Base-by-base conservation (phyloP, 257 asterid genomes). In the Salvia splendens region DNA sequence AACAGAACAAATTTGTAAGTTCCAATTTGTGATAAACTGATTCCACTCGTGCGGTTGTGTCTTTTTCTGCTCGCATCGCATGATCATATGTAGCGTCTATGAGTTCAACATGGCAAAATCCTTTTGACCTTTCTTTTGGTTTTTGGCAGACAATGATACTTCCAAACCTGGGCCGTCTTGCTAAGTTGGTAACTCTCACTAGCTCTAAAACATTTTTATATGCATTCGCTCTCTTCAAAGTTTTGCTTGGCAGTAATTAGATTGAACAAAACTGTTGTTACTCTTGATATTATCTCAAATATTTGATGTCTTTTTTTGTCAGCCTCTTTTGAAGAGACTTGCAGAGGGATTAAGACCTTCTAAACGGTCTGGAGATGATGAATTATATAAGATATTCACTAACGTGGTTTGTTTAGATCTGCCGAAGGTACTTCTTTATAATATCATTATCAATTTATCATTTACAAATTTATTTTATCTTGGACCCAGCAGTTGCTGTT, bases 101-200 rank as follows among this genome's bases (percentile, higher is more conserved):
- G 45, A 24, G 14, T 52, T 61, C 11, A 65, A 4, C 70, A 40
- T 48, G 48, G 61, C 35, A 16, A 35, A 64, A 8, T 55, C 57
- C 52, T 69, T 51, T 35, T 78, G 54, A 79, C 77, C 62, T 72
- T 63, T 73, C 70, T 46, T 62, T 78, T 49, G 70, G 43, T 64
- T 84, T 67, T 66, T 56, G 42, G 69, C 97, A 93, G 99, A 86
- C 95, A 69, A 87, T 88, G 95, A 78, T 90, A 77, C 92, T 93
- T 54, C 97, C 99, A 35, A 93, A 84, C 85, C 73, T 93, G 86
- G 91, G 96, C 68, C 95, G 92, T 70, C 88, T 93, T 51, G 95
- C 97, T 61, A 93, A 93, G 76, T 65, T 93, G 99, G 99, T 93
- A 90, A 80, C 61, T 49, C 68, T 74, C 70, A 57, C 8, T 20